phyloP scores from a whole-genome alignment of 2,329 filamentous ascomycete genomes.

The Monosporascus sp. region DNA sequence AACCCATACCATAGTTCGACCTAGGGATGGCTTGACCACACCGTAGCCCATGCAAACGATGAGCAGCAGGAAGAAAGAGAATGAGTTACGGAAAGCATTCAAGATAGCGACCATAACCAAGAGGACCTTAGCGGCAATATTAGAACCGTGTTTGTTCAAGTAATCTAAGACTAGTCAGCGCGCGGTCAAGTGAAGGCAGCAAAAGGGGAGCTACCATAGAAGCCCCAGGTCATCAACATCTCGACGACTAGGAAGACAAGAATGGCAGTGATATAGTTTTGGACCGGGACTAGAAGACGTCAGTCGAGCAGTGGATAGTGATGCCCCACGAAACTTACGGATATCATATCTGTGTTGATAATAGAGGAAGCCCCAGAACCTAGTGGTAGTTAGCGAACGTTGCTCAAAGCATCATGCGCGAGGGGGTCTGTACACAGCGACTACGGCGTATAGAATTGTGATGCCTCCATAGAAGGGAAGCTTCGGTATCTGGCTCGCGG shows the following conservation, averaged over 20 bases:
- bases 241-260: conserved; percentile 90
- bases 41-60: conserved; percentile 99
- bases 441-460: conserved; percentile 86
- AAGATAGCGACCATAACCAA: conserved; percentile 89
- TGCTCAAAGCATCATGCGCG: background rate
- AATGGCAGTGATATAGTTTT: conserved; percentile 98
- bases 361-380: conserved; percentile 92
- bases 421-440: conserved; percentile 55
- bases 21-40: conserved; percentile 89
- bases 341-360: conserved; percentile 93
- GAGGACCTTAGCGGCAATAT: conserved; percentile 74
- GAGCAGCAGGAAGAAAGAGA: conserved; percentile 94
- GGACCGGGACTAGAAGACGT: conserved; percentile 67
- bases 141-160: conserved; percentile 84
- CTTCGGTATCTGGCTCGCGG: conserved; percentile 93
- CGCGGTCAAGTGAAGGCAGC: background rate
- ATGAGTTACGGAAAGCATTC: conserved; percentile 91
- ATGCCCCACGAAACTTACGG: conserved; percentile 40
- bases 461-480: conserved; percentile 94
- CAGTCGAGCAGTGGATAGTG: conserved; percentile 20
- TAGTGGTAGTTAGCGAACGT: conserved; percentile 25
- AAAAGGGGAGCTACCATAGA: conserved; percentile 60
- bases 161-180: conserved; percentile 60
- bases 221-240: conserved; percentile 98
- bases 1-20: conserved; percentile 90